Conservation (phyloP, 345 rosid genomes). For the Eucalyptus regnans region DNA sequence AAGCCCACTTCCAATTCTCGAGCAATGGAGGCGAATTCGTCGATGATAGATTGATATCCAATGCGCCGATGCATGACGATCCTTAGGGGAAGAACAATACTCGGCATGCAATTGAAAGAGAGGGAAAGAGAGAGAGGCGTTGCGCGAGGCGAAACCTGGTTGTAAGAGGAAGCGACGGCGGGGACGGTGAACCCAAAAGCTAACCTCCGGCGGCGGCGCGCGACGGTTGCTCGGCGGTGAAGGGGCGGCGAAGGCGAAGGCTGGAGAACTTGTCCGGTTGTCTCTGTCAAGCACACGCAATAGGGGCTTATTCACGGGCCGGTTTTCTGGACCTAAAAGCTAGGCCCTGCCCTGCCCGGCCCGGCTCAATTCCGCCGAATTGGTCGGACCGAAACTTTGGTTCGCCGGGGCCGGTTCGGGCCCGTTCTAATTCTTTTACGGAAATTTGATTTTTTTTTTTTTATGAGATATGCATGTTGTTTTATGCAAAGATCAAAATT, state of each 20-base stretch:
- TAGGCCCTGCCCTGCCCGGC: background rate
- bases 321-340: background rate
- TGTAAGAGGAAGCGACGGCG: background rate
- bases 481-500: background rate
- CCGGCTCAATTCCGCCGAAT: background rate
- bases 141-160: background rate
- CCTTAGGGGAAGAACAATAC: background rate
- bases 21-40: background rate
- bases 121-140: background rate
- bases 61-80: background rate
- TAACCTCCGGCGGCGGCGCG: background rate
- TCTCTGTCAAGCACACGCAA: background rate
- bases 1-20: background rate
- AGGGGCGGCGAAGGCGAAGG: background rate
- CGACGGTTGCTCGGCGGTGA: background rate
- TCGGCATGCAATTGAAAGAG: background rate
- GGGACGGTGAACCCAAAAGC: background rate
- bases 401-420: background rate
- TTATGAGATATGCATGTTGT: background rate
- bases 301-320: background rate
- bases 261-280: background rate
- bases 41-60: background rate
- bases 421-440: background rate
- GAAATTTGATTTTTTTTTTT: background rate
- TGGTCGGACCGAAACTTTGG: background rate